phyloP scores from a whole-genome alignment of 768 basidiomycete genomes.

The Boletales sp. region DNA sequence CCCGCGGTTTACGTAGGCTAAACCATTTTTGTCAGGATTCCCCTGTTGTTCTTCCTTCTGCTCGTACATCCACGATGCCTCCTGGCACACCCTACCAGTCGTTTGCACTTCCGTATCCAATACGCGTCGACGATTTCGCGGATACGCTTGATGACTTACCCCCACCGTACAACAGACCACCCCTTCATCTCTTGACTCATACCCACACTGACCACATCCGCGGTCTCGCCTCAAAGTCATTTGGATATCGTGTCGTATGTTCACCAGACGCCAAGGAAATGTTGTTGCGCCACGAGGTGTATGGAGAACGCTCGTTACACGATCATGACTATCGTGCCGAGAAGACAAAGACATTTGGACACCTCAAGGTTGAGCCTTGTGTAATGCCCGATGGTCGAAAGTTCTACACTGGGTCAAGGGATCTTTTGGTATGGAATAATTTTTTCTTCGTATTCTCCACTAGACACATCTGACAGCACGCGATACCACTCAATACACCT shows the following conservation, averaged over 20 bases:
- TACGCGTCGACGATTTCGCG: slow-evolving; percentile 85
- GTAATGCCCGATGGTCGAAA: slow-evolving; percentile 43
- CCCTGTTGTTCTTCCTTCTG: slow-evolving; percentile 8
- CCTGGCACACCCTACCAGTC: slow-evolving; percentile 74
- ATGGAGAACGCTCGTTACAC: slow-evolving; percentile 56
- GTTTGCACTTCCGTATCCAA: slow-evolving; percentile 73
- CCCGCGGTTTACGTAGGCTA: not conserved
- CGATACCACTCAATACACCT: slow-evolving; percentile 61
- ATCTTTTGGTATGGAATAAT: slow-evolving; percentile 38
- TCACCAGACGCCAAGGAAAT: slow-evolving; percentile 84
- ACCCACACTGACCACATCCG: slow-evolving; percentile 86
- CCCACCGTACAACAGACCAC: slow-evolving; percentile 31
- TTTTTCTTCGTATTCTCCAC: not conserved
- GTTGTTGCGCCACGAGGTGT: slow-evolving; percentile 74
- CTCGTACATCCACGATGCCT: slow-evolving; percentile 48
- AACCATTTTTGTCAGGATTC: not conserved
- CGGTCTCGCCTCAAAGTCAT: slow-evolving; percentile 73
- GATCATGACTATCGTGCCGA: slow-evolving; percentile 35
- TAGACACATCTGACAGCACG: slow-evolving; percentile 37
- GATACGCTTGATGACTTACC: slow-evolving; percentile 33
- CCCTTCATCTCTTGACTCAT: slow-evolving; percentile 79
- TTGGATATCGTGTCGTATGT: slow-evolving; percentile 70
- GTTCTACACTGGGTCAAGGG: slow-evolving; percentile 53
- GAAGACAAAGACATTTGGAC: slow-evolving; percentile 53
- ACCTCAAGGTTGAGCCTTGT: slow-evolving; percentile 58